These are phyloP conservation scores for Hortiboletus flavorubellus DNA, from an alignment of 768 basidiomycete genomes.

Conservation along the genomic window DNA sequence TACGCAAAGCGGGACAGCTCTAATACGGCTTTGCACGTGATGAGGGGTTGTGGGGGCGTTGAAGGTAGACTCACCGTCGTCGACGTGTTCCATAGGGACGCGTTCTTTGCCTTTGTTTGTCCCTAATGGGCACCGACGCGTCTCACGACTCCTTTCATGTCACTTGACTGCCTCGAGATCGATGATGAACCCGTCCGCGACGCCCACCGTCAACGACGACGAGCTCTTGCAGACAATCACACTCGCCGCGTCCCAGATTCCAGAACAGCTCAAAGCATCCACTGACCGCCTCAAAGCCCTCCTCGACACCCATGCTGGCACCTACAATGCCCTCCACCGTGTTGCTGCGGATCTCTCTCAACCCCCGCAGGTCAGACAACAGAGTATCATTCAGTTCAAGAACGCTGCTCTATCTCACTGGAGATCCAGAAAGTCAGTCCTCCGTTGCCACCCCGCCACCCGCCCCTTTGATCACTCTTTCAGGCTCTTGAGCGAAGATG, in stretches of 20 bases:
- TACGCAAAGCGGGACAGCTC: constrained; percentile 43
- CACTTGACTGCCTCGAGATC: constrained; percentile 1
- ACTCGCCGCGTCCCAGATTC: constrained; percentile 72
- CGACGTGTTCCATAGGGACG: constrained; percentile 33
- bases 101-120: constrained; percentile 42
- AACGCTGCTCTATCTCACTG: constrained; percentile 73
- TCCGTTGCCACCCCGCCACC: neutral
- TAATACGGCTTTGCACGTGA: neutral
- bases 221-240: constrained; percentile 66
- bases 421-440: constrained; percentile 68
- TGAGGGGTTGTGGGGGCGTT: neutral
- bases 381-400: constrained; percentile 88
- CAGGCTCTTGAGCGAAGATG: constrained; percentile 68
- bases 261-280: constrained; percentile 44
- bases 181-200: constrained; percentile 21
- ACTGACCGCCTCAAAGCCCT: constrained; percentile 64
- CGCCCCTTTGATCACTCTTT: constrained; percentile 11
- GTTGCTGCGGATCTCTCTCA: constrained; percentile 62
- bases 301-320: constrained; percentile 60
- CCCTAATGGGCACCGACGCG: constrained; percentile 5
- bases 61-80: constrained; percentile 1
- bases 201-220: constrained; percentile 48
- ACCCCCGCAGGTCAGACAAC: constrained; percentile 68
- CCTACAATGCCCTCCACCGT: constrained; percentile 66
- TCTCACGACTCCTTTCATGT: neutral